phyloP scores from a whole-genome alignment of 2,329 filamentous ascomycete genomes.

The Cryphonectria naterciae region DNA sequence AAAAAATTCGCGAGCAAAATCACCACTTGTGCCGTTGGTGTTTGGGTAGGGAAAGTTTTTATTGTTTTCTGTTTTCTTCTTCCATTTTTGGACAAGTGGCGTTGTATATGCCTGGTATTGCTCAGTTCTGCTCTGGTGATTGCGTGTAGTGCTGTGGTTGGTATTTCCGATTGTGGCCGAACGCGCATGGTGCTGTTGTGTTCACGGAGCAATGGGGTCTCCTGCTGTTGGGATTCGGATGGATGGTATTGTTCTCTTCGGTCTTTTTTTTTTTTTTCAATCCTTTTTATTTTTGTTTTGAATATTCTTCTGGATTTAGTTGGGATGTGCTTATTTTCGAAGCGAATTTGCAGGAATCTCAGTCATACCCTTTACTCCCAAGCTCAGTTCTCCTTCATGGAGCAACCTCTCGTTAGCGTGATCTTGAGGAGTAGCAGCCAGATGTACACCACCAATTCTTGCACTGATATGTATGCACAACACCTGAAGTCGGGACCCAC shows the following conservation, averaged over 20 bases:
- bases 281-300: not conserved
- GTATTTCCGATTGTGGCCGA: not conserved
- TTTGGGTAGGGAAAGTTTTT: conserved; percentile 7
- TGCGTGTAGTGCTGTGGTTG: not conserved
- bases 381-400: not conserved
- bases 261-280: no score
- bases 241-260: conserved; percentile 7
- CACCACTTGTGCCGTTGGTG: conserved; percentile 7
- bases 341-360: not conserved
- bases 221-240: not conserved
- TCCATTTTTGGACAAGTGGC: conserved; percentile 7
- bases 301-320: not conserved
- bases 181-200: not conserved
- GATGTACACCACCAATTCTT: not conserved
- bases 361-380: conserved; percentile 11
- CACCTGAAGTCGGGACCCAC: no score
- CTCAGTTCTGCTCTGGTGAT: not conserved
- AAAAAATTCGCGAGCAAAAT: not conserved
- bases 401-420: no score
- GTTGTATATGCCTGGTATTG: conserved; percentile 1
- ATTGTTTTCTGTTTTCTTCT: not conserved
- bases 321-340: not conserved
- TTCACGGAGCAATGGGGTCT: not conserved
- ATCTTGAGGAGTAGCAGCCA: not conserved
- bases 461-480: not conserved